These are phyloP conservation scores for Carallia pectinifolia DNA, from an alignment of 345 rosid species.

Conservation along the genomic window DNA sequence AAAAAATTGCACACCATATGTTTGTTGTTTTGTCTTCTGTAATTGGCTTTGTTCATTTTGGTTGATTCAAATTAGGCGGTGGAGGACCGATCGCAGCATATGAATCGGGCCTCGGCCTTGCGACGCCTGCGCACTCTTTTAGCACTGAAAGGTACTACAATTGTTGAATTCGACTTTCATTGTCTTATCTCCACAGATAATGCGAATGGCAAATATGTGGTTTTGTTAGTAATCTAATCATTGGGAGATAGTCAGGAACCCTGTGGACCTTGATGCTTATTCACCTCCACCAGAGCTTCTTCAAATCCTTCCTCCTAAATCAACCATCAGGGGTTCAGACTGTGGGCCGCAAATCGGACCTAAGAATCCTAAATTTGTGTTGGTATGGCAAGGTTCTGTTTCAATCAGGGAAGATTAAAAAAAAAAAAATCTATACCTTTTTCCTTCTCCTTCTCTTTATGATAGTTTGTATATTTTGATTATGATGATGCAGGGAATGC, in stretches of 20 bases:
- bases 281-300: constrained; percentile 78
- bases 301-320: constrained; percentile 80
- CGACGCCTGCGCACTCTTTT: constrained; percentile 71
- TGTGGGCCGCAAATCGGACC: constrained; percentile 88
- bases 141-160: constrained; percentile 68
- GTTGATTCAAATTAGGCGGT: constrained; percentile 36
- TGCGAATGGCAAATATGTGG: not conserved
- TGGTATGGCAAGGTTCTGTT: constrained; percentile 36
- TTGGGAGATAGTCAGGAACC: constrained; percentile 61
- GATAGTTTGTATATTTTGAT: not conserved
- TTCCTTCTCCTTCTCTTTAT: not conserved
- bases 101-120: constrained; percentile 82
- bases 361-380: constrained; percentile 75
- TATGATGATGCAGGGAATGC: constrained; percentile 66
- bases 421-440: not conserved
- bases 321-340: constrained; percentile 59
- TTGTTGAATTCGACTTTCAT: not conserved
- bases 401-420: too few relatives aligned
- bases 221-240: not conserved
- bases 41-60: too few relatives aligned
- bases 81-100: constrained; percentile 94
- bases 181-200: too few relatives aligned
- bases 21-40: constrained; percentile 17
- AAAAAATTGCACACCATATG: constrained; percentile 9
- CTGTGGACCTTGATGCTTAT: constrained; percentile 52